These are phyloP conservation scores for Geotrichum reessii DNA, from an alignment of 1,139 yeast species.

Conservation along the genomic window DNA sequence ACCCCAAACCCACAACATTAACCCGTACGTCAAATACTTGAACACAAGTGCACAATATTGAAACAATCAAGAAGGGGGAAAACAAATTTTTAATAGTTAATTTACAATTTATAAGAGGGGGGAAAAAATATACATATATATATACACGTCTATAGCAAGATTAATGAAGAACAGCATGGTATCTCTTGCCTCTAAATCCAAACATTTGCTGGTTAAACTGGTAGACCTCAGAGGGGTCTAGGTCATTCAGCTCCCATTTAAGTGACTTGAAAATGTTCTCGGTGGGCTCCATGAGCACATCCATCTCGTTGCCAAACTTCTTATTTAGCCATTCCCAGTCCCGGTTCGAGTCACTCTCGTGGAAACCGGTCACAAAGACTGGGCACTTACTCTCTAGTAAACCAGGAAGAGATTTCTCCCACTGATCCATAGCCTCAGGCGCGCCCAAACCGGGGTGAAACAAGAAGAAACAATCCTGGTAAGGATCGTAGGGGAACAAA, in stretches of 20 bases:
- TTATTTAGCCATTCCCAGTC: conserved; percentile 68
- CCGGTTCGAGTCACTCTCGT: conserved; percentile 59
- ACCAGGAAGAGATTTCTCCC: conserved; percentile 81
- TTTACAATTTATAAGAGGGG: not conserved
- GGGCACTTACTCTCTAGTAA: conserved; percentile 90
- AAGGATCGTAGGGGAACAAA: conserved; percentile 96
- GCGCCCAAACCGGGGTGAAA: conserved; percentile 95
- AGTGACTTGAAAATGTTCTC: conserved; percentile 75
- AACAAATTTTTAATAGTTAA: not conserved
- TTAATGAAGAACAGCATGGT: conserved; percentile 59
- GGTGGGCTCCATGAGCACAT: conserved; percentile 69
- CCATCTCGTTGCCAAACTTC: conserved; percentile 69
- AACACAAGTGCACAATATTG: not conserved
- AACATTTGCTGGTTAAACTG: conserved; percentile 85
- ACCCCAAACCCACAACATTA: not conserved
- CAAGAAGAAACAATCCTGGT: conserved; percentile 81
- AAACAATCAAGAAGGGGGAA: not conserved
- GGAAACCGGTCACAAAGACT: conserved; percentile 84
- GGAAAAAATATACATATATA: not conserved
- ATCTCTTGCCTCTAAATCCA: conserved; percentile 93
- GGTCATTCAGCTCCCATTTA: conserved; percentile 89
- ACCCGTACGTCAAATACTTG: not conserved
- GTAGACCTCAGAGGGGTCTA: conserved; percentile 86
- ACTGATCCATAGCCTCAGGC: conserved; percentile 68
- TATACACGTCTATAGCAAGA: not conserved